Evolutionary conservation across 768 basidiomycete genomes (phyloP), one percentile per base, ranked within the genome.

Genomic region (Lentinula lateritia): DNA sequence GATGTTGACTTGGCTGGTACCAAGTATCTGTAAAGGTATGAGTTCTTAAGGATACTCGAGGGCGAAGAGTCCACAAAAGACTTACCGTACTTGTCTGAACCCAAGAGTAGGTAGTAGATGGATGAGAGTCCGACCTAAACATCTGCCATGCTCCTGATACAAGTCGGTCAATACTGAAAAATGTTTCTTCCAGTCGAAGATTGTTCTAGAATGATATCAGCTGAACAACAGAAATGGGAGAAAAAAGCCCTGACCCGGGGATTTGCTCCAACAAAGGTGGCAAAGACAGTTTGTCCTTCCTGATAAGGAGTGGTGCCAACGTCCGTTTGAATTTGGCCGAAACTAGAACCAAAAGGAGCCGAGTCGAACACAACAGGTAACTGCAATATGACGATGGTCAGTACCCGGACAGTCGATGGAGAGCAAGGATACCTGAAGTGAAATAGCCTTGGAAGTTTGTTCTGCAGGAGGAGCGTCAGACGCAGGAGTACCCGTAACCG

Each of bases 51-150:
- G 23, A 28, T 63, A 39, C 16, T 35, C 34, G 62, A 3, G 59
- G 56, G 41, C 28, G 15, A 58, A 45, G 53, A 38, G 3, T 20
- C 34, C 6, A 8, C 34, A 35, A 9, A 6, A 6, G 55, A 75
- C 81, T 64, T 66, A 85, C 82, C 1, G 76, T 77, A 71, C 71
- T 87, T 12, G 78, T 83, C 71, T 87, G 78, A 23, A 66, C 71
- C 90, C 90, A 92, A 61, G 78, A 76, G 66, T 82, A 90, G 18
- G 77, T 78, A 1, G 90, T 91, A 4, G 88, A 90, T 35, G 89
- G 89, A 70, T 92, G 90, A 18, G 90, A 91, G 72, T 93, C 91
- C 13, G 87, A 85, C 56, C 85, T 79, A 38, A 87, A 82, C 0
- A 78, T 68, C 62, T 62, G 74, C 89, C 88, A 92, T 57, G 74